Base-by-base conservation (phyloP, 2,329 filamentous ascomycete genomes). In the Gaeumannomyces tritici region DNA sequence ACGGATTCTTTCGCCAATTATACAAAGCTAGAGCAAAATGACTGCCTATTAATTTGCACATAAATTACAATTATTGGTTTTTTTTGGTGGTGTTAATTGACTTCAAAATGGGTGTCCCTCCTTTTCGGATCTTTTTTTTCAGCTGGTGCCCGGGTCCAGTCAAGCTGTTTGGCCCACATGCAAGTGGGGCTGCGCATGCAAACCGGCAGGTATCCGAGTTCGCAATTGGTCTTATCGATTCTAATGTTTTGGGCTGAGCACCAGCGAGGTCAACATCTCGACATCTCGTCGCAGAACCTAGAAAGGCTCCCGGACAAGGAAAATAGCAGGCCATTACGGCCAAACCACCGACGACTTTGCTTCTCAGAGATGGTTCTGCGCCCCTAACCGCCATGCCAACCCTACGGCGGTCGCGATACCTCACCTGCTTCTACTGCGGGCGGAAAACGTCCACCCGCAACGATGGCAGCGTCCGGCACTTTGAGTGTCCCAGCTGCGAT, bases 381-480 rank as follows among this genome's bases (percentile, higher is more conserved):
- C 42, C 54, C 12, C 24, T n/a, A 11, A 54, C 42, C n/a, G 54
- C 64, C 58, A 83, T 83, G 80, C 72, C 75, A 63, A 75, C 75
- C 62, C 69, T 80, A 63, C 69, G 76, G 65, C 71, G 72, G 62
- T 67, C 72, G 57, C 77, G 74, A 65, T 76, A 77, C 65, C 73
- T 93, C 67, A 79, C 77, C 66, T 96, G 92, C 80, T 93, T 96
- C 79, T 96, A 93, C 75, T 96, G 93, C 74, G 89, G 89, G 68
- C 80, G 81, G 72, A 85, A 83, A 68, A 89, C 89, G 42, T 78
- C 80, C 42, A 79, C 84, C 62, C 78, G 75, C 66, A 86, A 83
- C 69, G 82, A 85, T 68, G 83, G 83, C 33, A 71, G 72, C 61
- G 79, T 85, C 63, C 81, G 80, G 72, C 82, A 86, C 69, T 96